These are phyloP conservation scores for Salix caprea DNA, from an alignment of 345 rosid species.

Conservation along the genomic window DNA sequence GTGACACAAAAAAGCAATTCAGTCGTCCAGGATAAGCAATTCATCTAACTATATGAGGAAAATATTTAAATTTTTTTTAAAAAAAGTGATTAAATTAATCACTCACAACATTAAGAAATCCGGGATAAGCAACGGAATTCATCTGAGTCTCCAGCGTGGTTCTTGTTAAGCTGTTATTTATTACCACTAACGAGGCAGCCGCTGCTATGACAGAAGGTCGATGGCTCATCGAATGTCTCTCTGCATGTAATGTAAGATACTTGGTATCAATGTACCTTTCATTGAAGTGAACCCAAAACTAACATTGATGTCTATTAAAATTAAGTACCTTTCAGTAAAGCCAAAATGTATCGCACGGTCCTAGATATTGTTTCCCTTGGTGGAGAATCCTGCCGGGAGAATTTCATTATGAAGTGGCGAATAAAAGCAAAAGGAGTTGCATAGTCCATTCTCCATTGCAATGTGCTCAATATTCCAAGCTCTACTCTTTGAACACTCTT, in stretches of 20 bases:
- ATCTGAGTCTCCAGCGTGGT: conserved; percentile 34
- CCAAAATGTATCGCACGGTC: conserved; percentile 25
- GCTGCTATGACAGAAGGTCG: conserved; percentile 54
- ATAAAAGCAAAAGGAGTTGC: conserved; percentile 41
- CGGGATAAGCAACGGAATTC: conserved; percentile 24
- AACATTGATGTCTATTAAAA: neutral
- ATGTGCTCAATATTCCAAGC: conserved; percentile 44
- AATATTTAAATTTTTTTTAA: neutral
- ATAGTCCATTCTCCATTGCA: conserved; percentile 64
- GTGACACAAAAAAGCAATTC: conserved; percentile 16
- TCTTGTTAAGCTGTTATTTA: conserved; percentile 36
- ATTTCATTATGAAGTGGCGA: conserved; percentile 22
- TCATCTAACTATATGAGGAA: neutral
- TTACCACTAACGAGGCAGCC: conserved; percentile 44
- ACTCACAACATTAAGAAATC: conserved; percentile 53
- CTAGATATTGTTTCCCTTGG: conserved; percentile 9
- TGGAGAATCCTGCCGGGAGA: conserved; percentile 22
- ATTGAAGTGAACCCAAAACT: neutral
- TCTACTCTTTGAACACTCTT: conserved; percentile 69
- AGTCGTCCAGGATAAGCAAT: neutral
- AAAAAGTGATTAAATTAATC: neutral
- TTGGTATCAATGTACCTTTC: neutral
- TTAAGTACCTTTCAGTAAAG: conserved; percentile 35
- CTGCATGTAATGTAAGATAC: conserved; percentile 19
- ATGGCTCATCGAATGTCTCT: conserved; percentile 34